Evolutionary conservation across 148 eudicot genomes (phyloP).

Genomic region (Fagopyrum tataricum): DNA sequence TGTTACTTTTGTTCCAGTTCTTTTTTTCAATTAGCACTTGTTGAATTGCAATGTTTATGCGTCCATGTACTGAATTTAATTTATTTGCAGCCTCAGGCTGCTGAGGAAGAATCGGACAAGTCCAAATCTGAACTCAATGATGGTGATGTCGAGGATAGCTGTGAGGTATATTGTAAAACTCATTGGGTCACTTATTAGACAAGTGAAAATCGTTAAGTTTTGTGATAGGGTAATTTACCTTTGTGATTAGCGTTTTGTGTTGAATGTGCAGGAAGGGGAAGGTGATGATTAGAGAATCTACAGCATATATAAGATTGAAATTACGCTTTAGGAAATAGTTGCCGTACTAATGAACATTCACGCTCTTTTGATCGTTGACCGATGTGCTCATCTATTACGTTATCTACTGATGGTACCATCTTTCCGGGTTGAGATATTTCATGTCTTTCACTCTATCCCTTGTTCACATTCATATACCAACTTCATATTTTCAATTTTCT

Average conservation of each 20-base stretch:
- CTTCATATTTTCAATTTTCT: too few relatives aligned
- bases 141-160: constrained; percentile 3
- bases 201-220: too few relatives aligned
- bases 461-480: too few relatives aligned
- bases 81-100: background rate
- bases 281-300: background rate
- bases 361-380: background rate
- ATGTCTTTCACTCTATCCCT: too few relatives aligned
- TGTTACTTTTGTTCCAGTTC: background rate
- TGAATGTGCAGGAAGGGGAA: background rate
- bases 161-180: background rate
- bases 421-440: too few relatives aligned
- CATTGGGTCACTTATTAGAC: background rate
- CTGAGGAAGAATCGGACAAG: constrained; percentile 6
- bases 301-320: too few relatives aligned
- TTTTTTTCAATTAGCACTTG: background rate
- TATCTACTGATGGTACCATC: too few relatives aligned
- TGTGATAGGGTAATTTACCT: background rate
- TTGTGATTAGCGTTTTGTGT: background rate
- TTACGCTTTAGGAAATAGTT: background rate
- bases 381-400: background rate
- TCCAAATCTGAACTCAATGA: constrained; percentile 6
- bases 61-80: too few relatives aligned
- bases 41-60: background rate
- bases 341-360: background rate